Percentiles rank a stretch among this genome's conserved stretches.
Evolutionary conservation across 2,329 filamentous ascomycete genomes (phyloP).

Genomic region (Pseudogymnoascus sp.): DNA sequence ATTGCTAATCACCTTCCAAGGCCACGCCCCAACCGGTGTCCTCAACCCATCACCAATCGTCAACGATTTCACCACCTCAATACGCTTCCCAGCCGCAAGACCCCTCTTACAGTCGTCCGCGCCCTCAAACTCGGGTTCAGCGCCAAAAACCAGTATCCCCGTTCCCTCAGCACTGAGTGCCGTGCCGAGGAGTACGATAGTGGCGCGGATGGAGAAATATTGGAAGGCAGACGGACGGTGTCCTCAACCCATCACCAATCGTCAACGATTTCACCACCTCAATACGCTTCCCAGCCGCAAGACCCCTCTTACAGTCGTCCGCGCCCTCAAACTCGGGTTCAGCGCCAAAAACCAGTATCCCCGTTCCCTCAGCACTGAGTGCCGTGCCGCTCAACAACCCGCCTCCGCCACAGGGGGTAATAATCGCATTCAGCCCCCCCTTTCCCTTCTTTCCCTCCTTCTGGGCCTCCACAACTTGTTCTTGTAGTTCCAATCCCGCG

Average conservation of each 20-base stretch:
- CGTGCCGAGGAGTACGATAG: too few relatives aligned
- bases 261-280: slow-evolving; percentile 66
- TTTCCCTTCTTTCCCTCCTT: slow-evolving; percentile 13
- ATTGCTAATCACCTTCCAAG: slow-evolving; percentile 72
- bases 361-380: slow-evolving; percentile 64
- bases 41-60: slow-evolving; percentile 86
- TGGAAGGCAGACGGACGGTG: too few relatives aligned
- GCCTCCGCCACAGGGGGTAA: slow-evolving; percentile 80
- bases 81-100: slow-evolving; percentile 53
- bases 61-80: slow-evolving; percentile 62
- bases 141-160: slow-evolving; percentile 70
- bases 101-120: slow-evolving; percentile 76
- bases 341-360: slow-evolving; percentile 73
- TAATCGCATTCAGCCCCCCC: slow-evolving; percentile 56
- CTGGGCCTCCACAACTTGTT: slow-evolving; percentile 51
- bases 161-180: too few relatives aligned
- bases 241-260: slow-evolving; percentile 81
- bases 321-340: slow-evolving; percentile 78
- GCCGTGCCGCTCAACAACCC: slow-evolving; percentile 81
- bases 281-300: slow-evolving; percentile 58
- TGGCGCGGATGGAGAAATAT: too few relatives aligned
- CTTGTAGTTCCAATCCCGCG: slow-evolving; percentile 70
- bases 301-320: slow-evolving; percentile 71
- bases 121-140: slow-evolving; percentile 75
- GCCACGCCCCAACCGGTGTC: slow-evolving; percentile 69